A percentile compares a stretch with the other conserved stretches of the same genome.
phyloP scores from a whole-genome alignment of 2,329 filamentous ascomycete species.

The Penicillium sp. region DNA sequence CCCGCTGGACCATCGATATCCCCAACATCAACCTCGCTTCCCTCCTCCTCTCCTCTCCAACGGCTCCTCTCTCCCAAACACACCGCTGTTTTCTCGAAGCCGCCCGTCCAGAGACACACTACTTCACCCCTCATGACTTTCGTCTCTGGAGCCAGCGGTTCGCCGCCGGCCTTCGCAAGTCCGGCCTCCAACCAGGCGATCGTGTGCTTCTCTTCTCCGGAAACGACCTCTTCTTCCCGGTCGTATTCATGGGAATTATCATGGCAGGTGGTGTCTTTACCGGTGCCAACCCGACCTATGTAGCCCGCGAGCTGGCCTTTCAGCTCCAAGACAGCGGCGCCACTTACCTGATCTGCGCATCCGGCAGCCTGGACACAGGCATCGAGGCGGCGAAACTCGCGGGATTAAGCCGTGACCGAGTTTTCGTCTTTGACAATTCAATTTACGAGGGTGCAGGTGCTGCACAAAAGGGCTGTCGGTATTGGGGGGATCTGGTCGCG shows the following conservation, averaged over 20 bases:
- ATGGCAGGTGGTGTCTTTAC: slow-evolving; percentile 81
- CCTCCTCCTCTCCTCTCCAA: slow-evolving; percentile 57
- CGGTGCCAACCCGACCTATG: slow-evolving; percentile 73
- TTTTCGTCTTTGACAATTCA: slow-evolving; percentile 70
- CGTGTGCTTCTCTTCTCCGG: slow-evolving; percentile 74
- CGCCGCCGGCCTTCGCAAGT: slow-evolving; percentile 67
- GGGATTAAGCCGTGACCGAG: slow-evolving; percentile 57
- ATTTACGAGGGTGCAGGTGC: slow-evolving; percentile 50
- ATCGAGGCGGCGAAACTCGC: slow-evolving; percentile 66
- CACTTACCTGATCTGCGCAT: slow-evolving; percentile 65
- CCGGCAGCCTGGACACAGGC: slow-evolving; percentile 63
- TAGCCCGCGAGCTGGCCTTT: slow-evolving; percentile 72
- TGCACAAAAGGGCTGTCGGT: slow-evolving; percentile 50
- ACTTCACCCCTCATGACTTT: slow-evolving; percentile 66
- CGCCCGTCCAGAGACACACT: slow-evolving; percentile 67
- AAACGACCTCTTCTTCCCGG: slow-evolving; percentile 74
- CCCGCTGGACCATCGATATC: slow-evolving; percentile 52
- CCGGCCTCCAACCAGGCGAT: slow-evolving; percentile 69
- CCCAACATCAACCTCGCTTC: slow-evolving; percentile 47
- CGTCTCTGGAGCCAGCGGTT: slow-evolving; percentile 74
- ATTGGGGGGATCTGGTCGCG: slow-evolving; percentile 69
- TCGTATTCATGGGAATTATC: slow-evolving; percentile 71
- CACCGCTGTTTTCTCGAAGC: slow-evolving; percentile 65
- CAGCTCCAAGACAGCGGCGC: slow-evolving; percentile 75
- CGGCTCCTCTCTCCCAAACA: slow-evolving; percentile 49